Percentiles rank a stretch among this genome's conserved stretches.
phyloP scores from a whole-genome alignment of 768 basidiomycete species.

The Kwoniella sp. region DNA sequence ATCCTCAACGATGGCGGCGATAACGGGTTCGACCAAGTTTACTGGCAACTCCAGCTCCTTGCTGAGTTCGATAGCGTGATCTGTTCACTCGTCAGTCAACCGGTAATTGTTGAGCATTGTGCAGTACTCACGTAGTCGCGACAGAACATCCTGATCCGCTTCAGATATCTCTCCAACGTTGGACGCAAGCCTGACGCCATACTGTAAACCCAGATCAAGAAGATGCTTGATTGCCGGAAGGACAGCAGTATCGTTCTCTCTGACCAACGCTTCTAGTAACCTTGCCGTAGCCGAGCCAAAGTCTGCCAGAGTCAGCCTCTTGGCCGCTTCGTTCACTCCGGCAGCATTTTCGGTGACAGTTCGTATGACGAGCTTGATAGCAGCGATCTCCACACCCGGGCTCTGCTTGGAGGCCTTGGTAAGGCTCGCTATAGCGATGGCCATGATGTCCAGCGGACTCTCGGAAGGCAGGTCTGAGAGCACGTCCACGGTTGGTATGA shows the following conservation, averaged over 20 bases:
- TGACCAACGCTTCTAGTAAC: not conserved
- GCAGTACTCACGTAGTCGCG: slow-evolving; percentile 17
- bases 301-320: not conserved
- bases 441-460: not conserved
- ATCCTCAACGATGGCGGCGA: slow-evolving; percentile 62
- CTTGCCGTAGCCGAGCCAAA: slow-evolving; percentile 1
- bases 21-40: slow-evolving; percentile 66
- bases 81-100: not conserved
- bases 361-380: not conserved
- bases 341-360: not conserved
- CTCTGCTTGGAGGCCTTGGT: not conserved
- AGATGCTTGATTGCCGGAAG: slow-evolving; percentile 3
- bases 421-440: not conserved
- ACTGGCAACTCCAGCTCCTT: slow-evolving; percentile 52
- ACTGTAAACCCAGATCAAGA: slow-evolving; percentile 14
- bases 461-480: slow-evolving; percentile 6
- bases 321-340: not conserved
- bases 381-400: not conserved
- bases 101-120: not conserved
- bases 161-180: not conserved
- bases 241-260: not conserved
- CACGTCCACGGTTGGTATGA: not conserved
- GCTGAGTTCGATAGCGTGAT: not conserved
- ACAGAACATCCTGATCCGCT: slow-evolving; percentile 1
- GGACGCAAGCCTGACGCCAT: slow-evolving; percentile 20